Evolutionary conservation across 768 basidiomycete genomes (phyloP).

Genomic region (Suillus decipiens): DNA sequence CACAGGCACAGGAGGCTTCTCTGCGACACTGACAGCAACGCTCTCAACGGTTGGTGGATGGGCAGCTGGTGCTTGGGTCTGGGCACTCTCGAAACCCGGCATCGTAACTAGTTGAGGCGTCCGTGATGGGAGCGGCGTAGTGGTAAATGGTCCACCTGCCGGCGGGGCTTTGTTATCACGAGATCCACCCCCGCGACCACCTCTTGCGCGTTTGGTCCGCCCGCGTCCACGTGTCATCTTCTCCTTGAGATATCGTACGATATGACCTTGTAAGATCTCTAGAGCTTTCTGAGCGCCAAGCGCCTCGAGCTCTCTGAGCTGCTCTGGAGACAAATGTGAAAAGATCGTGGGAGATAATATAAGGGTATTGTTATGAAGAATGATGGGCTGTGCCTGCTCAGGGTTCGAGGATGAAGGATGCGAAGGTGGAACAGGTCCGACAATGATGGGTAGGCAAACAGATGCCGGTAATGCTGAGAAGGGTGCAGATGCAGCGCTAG

Average conservation of each 20-base stretch:
- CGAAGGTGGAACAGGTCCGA: slow-evolving; percentile 69
- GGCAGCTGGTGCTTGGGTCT: not conserved
- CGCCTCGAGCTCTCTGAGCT: slow-evolving; percentile 72
- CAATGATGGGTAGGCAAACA: slow-evolving; percentile 75
- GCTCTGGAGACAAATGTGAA: slow-evolving; percentile 69
- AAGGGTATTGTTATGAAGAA: slow-evolving; percentile 81
- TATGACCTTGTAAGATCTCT: slow-evolving; percentile 78
- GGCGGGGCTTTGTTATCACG: slow-evolving; percentile 5
- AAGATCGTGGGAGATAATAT: slow-evolving; percentile 87
- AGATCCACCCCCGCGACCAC: slow-evolving; percentile 7
- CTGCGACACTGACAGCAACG: slow-evolving; percentile 20
- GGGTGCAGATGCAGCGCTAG: slow-evolving; percentile 20
- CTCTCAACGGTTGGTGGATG: slow-evolving; percentile 21
- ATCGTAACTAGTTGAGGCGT: slow-evolving; percentile 14
- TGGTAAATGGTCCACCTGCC: slow-evolving; percentile 44
- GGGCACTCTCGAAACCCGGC: slow-evolving; percentile 7
- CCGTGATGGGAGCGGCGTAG: slow-evolving; percentile 39
- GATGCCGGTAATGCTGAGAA: slow-evolving; percentile 35
- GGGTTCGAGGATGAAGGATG: slow-evolving; percentile 47
- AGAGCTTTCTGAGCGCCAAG: slow-evolving; percentile 84
- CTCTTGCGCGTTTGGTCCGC: slow-evolving; percentile 21
- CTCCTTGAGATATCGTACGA: slow-evolving; percentile 85
- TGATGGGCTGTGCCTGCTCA: slow-evolving; percentile 63
- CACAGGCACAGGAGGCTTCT: slow-evolving; percentile 32
- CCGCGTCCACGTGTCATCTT: slow-evolving; percentile 40